Conservation (phyloP, 2,329 filamentous ascomycete genomes). For the Cladophialophora yegresii region DNA sequence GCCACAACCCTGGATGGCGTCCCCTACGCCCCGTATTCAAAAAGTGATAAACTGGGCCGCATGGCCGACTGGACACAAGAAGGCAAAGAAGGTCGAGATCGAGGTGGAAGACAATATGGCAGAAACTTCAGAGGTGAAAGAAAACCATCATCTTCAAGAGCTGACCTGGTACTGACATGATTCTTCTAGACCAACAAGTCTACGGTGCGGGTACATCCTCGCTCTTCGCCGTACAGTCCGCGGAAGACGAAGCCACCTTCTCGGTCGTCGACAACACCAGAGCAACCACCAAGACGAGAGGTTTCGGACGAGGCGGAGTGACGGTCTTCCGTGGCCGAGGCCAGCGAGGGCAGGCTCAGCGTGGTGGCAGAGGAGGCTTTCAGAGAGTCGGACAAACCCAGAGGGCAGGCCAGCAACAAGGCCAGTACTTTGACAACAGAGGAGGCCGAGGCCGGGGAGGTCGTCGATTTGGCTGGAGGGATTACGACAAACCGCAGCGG, state of each 20-base stretch:
- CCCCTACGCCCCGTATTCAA: slow-evolving; percentile 96
- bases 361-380: slow-evolving; percentile 66
- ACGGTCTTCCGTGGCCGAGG: slow-evolving; percentile 80
- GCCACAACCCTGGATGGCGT: slow-evolving; percentile 93
- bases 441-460: slow-evolving; percentile 70
- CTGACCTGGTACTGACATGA: not conserved
- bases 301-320: slow-evolving; percentile 80
- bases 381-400: slow-evolving; percentile 69
- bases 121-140: slow-evolving; percentile 82
- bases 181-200: slow-evolving; percentile 83
- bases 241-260: slow-evolving; percentile 96
- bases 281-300: slow-evolving; percentile 77
- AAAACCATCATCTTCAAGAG: not conserved
- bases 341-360: slow-evolving; percentile 72
- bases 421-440: slow-evolving; percentile 68
- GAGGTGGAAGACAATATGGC: slow-evolving; percentile 85
- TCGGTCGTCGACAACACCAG: slow-evolving; percentile 95
- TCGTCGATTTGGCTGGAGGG: slow-evolving; percentile 95
- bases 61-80: slow-evolving; percentile 98
- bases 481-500: slow-evolving; percentile 95
- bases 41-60: slow-evolving; percentile 96
- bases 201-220: slow-evolving; percentile 87
- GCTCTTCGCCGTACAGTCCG: slow-evolving; percentile 84
- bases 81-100: slow-evolving; percentile 71
- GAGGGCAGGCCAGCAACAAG: slow-evolving; percentile 65